Evolutionary conservation across 108 stramenopile species (phyloP).

Genomic region (Fragilariopsis cylindrus): DNA sequence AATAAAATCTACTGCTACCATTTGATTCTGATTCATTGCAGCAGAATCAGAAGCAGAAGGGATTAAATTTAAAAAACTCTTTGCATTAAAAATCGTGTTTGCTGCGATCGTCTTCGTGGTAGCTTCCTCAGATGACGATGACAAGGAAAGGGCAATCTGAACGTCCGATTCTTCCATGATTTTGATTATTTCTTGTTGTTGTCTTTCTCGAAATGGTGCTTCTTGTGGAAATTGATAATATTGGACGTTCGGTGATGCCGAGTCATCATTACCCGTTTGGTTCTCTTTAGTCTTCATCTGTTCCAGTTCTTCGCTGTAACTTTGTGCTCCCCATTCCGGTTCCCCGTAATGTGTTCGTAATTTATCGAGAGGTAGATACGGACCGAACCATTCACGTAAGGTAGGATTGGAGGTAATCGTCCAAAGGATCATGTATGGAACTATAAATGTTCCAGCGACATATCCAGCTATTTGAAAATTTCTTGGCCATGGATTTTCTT

Average conservation of each 20-base stretch:
- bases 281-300: background rate
- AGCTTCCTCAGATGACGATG: constrained; percentile 6
- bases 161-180: constrained; percentile 7
- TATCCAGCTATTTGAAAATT: constrained; percentile 37
- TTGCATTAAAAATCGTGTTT: constrained; percentile 20
- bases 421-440: constrained; percentile 38
- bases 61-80: constrained; percentile 13
- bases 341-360: constrained; percentile 36
- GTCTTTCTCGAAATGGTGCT: constrained; percentile 16
- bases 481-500: constrained; percentile 41
- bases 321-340: constrained; percentile 33
- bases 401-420: constrained; percentile 31
- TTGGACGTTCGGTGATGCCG: background rate
- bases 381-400: constrained; percentile 25
- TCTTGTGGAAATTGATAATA: constrained; percentile 36
- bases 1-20: constrained; percentile 28
- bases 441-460: constrained; percentile 14
- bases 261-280: background rate
- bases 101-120: constrained; percentile 22
- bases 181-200: constrained; percentile 29
- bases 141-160: constrained; percentile 12
- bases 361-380: constrained; percentile 25
- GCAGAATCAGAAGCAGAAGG: background rate
- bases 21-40: background rate
- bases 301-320: constrained; percentile 17